Base-by-base conservation (phyloP, 1,139 yeast genomes). In the Pneumocystis jirovecii region DNA sequence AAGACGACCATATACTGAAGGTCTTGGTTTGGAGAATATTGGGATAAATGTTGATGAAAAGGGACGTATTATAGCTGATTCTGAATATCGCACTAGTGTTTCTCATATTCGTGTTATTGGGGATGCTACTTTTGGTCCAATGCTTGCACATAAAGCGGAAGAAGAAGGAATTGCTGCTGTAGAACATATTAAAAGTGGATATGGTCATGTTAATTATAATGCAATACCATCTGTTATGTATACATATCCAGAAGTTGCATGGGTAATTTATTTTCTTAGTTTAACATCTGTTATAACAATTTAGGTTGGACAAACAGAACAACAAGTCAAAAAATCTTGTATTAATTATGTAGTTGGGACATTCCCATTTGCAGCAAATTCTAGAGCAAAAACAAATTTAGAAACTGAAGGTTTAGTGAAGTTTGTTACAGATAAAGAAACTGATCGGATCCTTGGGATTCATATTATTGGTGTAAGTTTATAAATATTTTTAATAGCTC, bases 91-190 rank as follows among this genome's bases (percentile, higher is more conserved):
- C 79, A 88, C 98, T 72, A 91, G 88, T 79, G 84, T 82, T 78
- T 87, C 90, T 68, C 96, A 95, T 79, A 91, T 95, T 75, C 89
- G 96, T 78, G 96, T 90, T 73, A 89, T 93, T 78, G 99, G 99
- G 77, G 99, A 95, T 76, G 97, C 86, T 68, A 95, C 98, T 62
- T 93, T 89, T 73, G 98, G 98, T 73, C 95, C 96, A 73, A 95
- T 95, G 99, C 84, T 95, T 80, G 99, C 99, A 70, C 99, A 95
- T 83, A 95, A 95, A 83, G 99, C 99, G 69, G 99, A 95, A 81
- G 99, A 95, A 78, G 99, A 95, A 82, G 99, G 97, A 78, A 86
- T 95, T 73, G 99, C 98, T 67, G 98, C 96, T 70, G 97, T 84
- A 69, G 99, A 95, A 80, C 88, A 84, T 81, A 85, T 95, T 77